Evolutionary conservation across 1,139 yeast genomes (phyloP).

Genomic region (Saccharomycopsis hybrid): DNA sequence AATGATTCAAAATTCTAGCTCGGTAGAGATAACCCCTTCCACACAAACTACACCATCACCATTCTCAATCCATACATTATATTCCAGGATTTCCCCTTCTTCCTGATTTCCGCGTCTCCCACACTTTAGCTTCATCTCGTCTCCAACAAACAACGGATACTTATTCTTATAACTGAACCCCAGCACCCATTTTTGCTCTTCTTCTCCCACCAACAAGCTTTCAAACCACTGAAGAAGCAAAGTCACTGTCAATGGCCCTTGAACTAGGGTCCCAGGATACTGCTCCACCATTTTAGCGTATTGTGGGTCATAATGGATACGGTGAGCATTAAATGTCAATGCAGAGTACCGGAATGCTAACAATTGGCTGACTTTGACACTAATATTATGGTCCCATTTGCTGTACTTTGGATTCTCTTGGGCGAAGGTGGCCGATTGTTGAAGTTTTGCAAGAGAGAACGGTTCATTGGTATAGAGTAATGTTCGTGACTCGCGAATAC

Average conservation of each 20-base stretch:
- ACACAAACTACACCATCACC: slow-evolving; percentile 20
- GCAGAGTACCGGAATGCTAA: slow-evolving; percentile 59
- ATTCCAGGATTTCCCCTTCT: slow-evolving; percentile 16
- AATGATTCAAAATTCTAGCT: no score
- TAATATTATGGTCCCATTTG: slow-evolving; percentile 20
- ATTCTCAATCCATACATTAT: slow-evolving; percentile 25
- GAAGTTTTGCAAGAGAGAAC: slow-evolving; percentile 15
- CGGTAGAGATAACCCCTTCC: no score
- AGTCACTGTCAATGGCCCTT: slow-evolving; percentile 75
- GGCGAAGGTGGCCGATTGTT: neutral
- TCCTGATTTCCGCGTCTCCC: neutral
- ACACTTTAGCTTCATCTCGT: slow-evolving; percentile 27
- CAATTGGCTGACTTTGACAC: slow-evolving; percentile 23
- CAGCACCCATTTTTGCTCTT: no score
- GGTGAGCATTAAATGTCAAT: slow-evolving; percentile 74
- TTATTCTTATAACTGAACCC: slow-evolving; percentile 43
- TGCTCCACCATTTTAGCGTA: slow-evolving; percentile 52
- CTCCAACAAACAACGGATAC: slow-evolving; percentile 40
- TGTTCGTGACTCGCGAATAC: slow-evolving; percentile 30
- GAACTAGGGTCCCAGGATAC: slow-evolving; percentile 58
- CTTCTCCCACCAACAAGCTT: neutral
- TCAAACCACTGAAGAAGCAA: slow-evolving; percentile 47
- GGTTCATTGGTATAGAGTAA: slow-evolving; percentile 31
- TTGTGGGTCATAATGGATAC: slow-evolving; percentile 61
- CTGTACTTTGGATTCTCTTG: neutral